Base-by-base conservation (phyloP, 192 early-diverging fungal genomes). In the Chytriomyces sp. region DNA sequence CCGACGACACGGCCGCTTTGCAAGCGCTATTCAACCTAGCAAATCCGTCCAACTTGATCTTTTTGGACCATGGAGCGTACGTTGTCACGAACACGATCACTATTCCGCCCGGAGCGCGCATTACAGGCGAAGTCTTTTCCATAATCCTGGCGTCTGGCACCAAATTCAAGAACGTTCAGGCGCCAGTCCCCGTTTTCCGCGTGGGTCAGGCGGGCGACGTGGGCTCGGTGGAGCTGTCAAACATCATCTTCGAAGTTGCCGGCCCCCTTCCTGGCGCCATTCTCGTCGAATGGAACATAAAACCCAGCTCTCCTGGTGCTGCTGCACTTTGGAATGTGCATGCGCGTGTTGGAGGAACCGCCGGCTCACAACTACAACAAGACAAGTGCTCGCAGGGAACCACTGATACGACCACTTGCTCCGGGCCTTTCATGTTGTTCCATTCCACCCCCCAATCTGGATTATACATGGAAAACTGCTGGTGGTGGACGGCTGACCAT, bases 401-500 rank as follows among this genome's bases (percentile, higher is more conserved):
- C 44, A 78, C 67, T 31, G 67, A 57, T n/a, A 68, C 5, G 8
- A 0, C 66, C 4, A 55, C 57, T 58, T 81, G 80, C 55, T 40
- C 52, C 10, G 80, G 72, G 28, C 74, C 68, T 10, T 59, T 6
- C 8, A 40, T 31, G 41, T 56, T 73, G 31, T 28, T 81, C 14
- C 80, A 72, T 34, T 14, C 81, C 33, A 81, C 80, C 22, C 37
- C 36, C 7, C 28, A 53, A 17, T 34, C 74, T 28, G 76, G 77
- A 52, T 74, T 69, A 32, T 81, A 81, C 49, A 25, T 81, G 2
- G 80, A 81, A 38, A 81, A 81, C 64, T 58, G 63, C 12, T 81
- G 80, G 80, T 57, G 52, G 1, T 81, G 80, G 80, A 73, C 71
- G 14, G 80, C 80, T 5, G 80, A 81, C 69, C 80, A 81, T 64